Percentiles rank a stretch among this genome's conserved stretches.
Evolutionary conservation across 2,329 filamentous ascomycete species (phyloP).

Genomic region (Pseudogymnoascus sp.): DNA sequence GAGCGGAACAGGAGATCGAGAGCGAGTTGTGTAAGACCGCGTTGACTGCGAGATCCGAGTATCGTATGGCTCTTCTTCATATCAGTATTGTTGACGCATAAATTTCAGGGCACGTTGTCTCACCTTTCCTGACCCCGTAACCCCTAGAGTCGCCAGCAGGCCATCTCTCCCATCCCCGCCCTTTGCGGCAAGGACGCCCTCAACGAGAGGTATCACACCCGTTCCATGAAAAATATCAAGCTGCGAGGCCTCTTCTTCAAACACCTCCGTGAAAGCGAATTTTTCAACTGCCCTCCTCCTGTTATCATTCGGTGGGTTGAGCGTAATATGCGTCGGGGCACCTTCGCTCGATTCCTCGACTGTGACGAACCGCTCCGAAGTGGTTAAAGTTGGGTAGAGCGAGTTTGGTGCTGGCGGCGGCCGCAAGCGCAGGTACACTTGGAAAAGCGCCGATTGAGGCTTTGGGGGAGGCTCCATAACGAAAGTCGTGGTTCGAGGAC

Average conservation of each 20-base stretch:
- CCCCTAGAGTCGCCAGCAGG: slow-evolving; percentile 80
- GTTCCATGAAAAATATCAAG: slow-evolving; percentile 79
- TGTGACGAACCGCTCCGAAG: slow-evolving; percentile 62
- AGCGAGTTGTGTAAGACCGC: slow-evolving; percentile 83
- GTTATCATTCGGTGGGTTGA: slow-evolving; percentile 73
- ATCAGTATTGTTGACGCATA: slow-evolving; percentile 9
- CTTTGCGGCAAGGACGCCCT: slow-evolving; percentile 66
- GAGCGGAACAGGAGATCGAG: slow-evolving; percentile 85
- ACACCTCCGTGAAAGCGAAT: slow-evolving; percentile 90
- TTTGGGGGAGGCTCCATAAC: slow-evolving; percentile 35
- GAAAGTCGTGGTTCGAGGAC: not conserved
- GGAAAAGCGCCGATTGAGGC: slow-evolving; percentile 58
- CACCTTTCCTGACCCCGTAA: slow-evolving; percentile 95
- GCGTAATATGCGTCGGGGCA: slow-evolving; percentile 60
- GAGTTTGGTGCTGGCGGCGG: slow-evolving; percentile 43
- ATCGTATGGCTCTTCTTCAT: slow-evolving; percentile 78
- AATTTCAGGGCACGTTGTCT: slow-evolving; percentile 5
- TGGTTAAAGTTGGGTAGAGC: slow-evolving; percentile 30
- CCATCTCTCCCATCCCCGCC: slow-evolving; percentile 79
- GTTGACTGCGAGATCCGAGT: slow-evolving; percentile 74
- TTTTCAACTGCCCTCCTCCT: slow-evolving; percentile 82
- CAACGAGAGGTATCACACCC: slow-evolving; percentile 64
- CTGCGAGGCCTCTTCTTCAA: slow-evolving; percentile 77
- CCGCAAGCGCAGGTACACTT: slow-evolving; percentile 81
- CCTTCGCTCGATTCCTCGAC: slow-evolving; percentile 53